Evolutionary conservation across 257 asterid species (phyloP).

Genomic region (Solanum arcanum): DNA sequence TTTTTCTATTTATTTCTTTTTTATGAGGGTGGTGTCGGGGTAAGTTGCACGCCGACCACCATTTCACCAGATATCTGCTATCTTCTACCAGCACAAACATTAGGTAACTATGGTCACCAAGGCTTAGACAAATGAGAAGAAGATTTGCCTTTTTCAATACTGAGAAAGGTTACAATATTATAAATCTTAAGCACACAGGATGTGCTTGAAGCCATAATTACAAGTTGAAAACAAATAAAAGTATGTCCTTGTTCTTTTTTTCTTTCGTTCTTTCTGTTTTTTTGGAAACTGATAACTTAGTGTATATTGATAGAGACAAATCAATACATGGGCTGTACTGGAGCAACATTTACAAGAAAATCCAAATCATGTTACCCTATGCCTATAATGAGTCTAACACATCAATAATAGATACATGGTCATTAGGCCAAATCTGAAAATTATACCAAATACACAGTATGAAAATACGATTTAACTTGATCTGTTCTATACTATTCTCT

Average conservation of each 20-base stretch:
- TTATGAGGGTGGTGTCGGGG: neutral
- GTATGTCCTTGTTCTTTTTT: neutral
- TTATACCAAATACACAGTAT: neutral
- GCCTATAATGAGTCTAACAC: neutral
- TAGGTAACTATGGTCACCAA: neutral
- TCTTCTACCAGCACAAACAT: neutral
- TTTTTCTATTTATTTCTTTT: neutral
- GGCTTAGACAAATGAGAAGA: neutral
- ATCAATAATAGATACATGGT: neutral
- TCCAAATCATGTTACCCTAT: neutral
- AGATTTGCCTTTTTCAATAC: neutral
- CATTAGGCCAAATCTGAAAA: neutral
- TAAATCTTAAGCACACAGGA: neutral
- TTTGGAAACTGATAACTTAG: neutral
- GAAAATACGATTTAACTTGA: neutral
- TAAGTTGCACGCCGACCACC: neutral
- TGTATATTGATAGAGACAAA: neutral
- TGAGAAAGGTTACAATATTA: neutral
- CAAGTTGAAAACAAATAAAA: neutral
- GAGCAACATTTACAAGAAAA: neutral
- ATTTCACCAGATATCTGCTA: neutral
- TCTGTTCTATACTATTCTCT: neutral
- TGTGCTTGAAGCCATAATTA: neutral
- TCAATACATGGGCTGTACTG: neutral
- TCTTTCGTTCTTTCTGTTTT: neutral